Percentiles rank a stretch among this genome's conserved stretches.
phyloP scores from a whole-genome alignment of 2,329 filamentous ascomycete genomes.

The Botryotinia calthae region DNA sequence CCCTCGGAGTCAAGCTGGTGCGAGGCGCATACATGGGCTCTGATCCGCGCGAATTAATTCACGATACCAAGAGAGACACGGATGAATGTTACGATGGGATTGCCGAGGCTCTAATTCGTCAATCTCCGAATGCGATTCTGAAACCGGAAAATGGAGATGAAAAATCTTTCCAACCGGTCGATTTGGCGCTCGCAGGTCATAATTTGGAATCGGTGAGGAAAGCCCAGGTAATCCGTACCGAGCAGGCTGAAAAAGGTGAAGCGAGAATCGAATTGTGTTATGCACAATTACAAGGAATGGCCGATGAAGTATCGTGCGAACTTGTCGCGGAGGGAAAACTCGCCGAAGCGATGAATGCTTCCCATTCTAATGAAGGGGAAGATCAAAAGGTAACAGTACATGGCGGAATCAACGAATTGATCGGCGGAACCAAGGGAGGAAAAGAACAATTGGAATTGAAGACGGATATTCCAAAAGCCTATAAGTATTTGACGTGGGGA shows the following conservation, averaged over 20 bases:
- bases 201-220: slow-evolving; percentile 69
- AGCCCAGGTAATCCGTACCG: slow-evolving; percentile 52
- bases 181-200: slow-evolving; percentile 76
- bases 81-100: slow-evolving; percentile 72
- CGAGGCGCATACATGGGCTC: slow-evolving; percentile 70
- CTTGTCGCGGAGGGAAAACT: slow-evolving; percentile 39
- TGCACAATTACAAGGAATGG: slow-evolving; percentile 92
- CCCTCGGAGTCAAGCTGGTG: slow-evolving; percentile 72
- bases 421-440: not conserved
- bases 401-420: not conserved
- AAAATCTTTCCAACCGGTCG: slow-evolving; percentile 53
- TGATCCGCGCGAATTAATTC: slow-evolving; percentile 67
- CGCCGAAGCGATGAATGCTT: slow-evolving; percentile 31
- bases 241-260: slow-evolving; percentile 40
- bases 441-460: slow-evolving; percentile 31
- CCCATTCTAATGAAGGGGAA: not conserved
- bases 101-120: slow-evolving; percentile 62
- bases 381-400: not conserved
- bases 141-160: slow-evolving; percentile 41
- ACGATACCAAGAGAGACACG: slow-evolving; percentile 69
- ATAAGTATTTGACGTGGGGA: slow-evolving; percentile 70
- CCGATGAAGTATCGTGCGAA: slow-evolving; percentile 80
- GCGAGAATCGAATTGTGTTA: slow-evolving; percentile 52
- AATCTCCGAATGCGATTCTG: slow-evolving; percentile 58
- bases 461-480: slow-evolving; percentile 54